Conservation (phyloP, 768 basidiomycete genomes). For the Tylopilus vinaceipallidus region DNA sequence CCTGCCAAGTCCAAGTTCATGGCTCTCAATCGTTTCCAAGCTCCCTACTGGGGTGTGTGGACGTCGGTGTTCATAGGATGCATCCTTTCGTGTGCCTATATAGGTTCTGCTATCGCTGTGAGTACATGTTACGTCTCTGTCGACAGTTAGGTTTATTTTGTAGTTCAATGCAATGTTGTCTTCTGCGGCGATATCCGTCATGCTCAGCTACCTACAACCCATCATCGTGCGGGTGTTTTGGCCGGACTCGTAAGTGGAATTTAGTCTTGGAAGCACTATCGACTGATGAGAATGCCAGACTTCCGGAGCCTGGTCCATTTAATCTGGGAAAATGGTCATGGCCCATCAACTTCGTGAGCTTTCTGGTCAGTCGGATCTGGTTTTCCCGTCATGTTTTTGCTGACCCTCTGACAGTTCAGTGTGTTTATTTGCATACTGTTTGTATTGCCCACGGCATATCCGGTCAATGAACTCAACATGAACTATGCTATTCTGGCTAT, state of each 20-base stretch:
- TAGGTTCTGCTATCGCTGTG: constrained; percentile 54
- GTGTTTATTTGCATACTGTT: constrained; percentile 55
- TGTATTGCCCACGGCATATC: constrained; percentile 53
- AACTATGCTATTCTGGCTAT: constrained; percentile 57
- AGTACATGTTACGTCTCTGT: constrained; percentile 15
- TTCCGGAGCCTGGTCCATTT: constrained; percentile 49
- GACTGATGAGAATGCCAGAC: constrained; percentile 29
- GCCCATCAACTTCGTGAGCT: constrained; percentile 47
- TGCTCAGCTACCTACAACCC: constrained; percentile 57
- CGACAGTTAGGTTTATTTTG: background rate
- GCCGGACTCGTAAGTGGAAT: constrained; percentile 43
- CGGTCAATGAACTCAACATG: constrained; percentile 51
- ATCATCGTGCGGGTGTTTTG: constrained; percentile 59
- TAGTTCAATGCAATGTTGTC: constrained; percentile 57
- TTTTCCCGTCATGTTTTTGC: background rate
- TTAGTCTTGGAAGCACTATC: background rate
- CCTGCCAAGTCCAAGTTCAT: constrained; percentile 47
- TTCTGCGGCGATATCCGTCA: constrained; percentile 54
- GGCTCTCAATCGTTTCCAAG: constrained; percentile 50
- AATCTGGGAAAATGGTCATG: constrained; percentile 52
- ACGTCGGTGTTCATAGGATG: constrained; percentile 51
- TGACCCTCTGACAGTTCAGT: constrained; percentile 39
- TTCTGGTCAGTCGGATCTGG: constrained; percentile 35
- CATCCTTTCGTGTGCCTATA: constrained; percentile 55
- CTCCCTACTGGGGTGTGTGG: constrained; percentile 57